Conservation (phyloP, 192 early-diverging fungal genomes). For the Cetraspora pellucida region DNA sequence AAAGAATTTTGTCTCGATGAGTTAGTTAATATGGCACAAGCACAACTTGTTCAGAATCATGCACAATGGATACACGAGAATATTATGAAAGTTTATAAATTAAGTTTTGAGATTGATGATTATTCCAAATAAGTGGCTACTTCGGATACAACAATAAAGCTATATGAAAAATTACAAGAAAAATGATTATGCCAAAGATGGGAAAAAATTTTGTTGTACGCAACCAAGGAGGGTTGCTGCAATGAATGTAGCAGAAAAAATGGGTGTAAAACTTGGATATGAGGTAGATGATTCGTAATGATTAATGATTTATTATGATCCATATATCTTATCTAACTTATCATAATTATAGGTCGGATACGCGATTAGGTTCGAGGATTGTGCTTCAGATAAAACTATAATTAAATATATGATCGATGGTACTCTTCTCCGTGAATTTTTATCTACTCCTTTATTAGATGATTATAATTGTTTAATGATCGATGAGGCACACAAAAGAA, state of each 20-base stretch:
- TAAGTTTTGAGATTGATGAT: too few species aligned
- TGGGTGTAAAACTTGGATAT: constrained; percentile 88
- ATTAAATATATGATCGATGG: constrained; percentile 99
- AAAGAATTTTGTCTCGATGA: too few species aligned
- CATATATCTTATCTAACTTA: not conserved
- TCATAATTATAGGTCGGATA: constrained; percentile 64
- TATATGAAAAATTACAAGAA: too few species aligned
- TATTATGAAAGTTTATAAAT: too few species aligned
- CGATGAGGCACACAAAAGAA: constrained; percentile 98
- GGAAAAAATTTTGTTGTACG: constrained; percentile 94
- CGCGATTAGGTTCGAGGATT: constrained; percentile 98
- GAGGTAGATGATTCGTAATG: constrained; percentile 57
- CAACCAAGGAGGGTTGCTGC: constrained; percentile 98
- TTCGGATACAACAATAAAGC: too few species aligned
- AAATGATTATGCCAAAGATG: constrained; percentile 89
- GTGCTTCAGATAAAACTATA: constrained; percentile 90
- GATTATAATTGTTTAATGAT: constrained; percentile 94
- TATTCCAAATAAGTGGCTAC: too few species aligned
- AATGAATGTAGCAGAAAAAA: constrained; percentile 97
- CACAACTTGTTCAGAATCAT: too few species aligned
- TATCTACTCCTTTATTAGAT: constrained; percentile 92
- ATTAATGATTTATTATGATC: not conserved
- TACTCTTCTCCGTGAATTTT: constrained; percentile 94
- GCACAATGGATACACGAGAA: too few species aligned
- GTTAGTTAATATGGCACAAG: too few species aligned